Evolutionary conservation across 2,329 filamentous ascomycete genomes (phyloP).

Genomic region (Paraphoma chrysanthemicola): DNA sequence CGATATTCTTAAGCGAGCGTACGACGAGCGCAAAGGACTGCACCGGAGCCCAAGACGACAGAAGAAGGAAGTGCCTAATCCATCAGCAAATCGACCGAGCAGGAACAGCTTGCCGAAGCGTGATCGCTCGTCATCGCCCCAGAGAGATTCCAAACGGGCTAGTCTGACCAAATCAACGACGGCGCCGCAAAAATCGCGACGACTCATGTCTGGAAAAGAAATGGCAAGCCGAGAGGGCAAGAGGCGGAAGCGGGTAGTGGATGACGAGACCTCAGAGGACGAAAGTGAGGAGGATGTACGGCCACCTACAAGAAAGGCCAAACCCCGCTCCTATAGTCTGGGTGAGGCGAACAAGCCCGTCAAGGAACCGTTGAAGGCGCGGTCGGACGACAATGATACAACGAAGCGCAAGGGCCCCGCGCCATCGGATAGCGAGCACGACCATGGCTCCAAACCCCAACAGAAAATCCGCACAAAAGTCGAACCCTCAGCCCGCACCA

Average conservation of each 20-base stretch:
- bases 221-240: slow-evolving; percentile 44
- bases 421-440: slow-evolving; percentile 39
- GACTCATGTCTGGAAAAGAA: slow-evolving; percentile 46
- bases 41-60: slow-evolving; percentile 43
- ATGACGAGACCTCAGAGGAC: slow-evolving; percentile 44
- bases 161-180: slow-evolving; percentile 31
- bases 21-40: slow-evolving; percentile 60
- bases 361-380: slow-evolving; percentile 40
- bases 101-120: slow-evolving; percentile 39
- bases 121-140: slow-evolving; percentile 45
- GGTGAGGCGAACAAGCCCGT: slow-evolving; percentile 42
- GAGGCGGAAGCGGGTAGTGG: slow-evolving; percentile 40
- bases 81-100: slow-evolving; percentile 36
- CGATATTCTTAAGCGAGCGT: slow-evolving; percentile 77
- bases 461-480: slow-evolving; percentile 37
- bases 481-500: slow-evolving; percentile 31
- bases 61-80: slow-evolving; percentile 43
- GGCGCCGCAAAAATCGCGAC: slow-evolving; percentile 41
- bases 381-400: slow-evolving; percentile 39
- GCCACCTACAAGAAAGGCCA: slow-evolving; percentile 41
- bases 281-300: slow-evolving; percentile 49
- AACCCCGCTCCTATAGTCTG: slow-evolving; percentile 44
- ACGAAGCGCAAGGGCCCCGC: slow-evolving; percentile 30
- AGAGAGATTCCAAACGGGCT: slow-evolving; percentile 34
- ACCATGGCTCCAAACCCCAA: slow-evolving; percentile 28